phyloP scores from a whole-genome alignment of 257 asterid genomes.

The Rhazya stricta region DNA sequence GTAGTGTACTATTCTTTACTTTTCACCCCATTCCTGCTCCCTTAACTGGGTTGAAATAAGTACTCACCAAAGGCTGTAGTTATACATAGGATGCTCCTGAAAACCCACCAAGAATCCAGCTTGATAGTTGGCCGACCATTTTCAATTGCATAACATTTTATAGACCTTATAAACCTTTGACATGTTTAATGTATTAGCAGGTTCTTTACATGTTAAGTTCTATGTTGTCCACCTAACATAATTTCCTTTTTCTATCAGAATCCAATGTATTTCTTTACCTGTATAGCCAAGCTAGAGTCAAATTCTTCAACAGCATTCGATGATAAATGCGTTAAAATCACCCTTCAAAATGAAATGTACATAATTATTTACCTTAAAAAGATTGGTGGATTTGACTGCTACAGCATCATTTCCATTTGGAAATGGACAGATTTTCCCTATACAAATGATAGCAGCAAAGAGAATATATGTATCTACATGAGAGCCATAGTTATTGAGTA shows the following conservation, averaged over 20 bases:
- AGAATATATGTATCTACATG: no score
- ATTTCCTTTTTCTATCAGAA: not conserved
- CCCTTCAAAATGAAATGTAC: not conserved
- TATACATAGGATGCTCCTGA: conserved; percentile 8
- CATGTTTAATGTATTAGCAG: not conserved
- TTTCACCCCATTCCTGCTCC: not conserved
- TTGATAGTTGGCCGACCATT: conserved; percentile 17
- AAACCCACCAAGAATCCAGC: conserved; percentile 1
- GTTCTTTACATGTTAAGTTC: not conserved
- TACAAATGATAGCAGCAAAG: not conserved
- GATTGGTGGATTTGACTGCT: not conserved
- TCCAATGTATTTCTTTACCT: not conserved
- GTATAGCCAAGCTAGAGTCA: not conserved
- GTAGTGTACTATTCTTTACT: not conserved
- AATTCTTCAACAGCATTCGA: not conserved
- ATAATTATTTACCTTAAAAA: not conserved
- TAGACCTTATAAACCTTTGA: not conserved
- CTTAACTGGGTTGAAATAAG: not conserved
- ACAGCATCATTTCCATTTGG: not conserved
- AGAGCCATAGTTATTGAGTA: no score
- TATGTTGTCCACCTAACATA: conserved; percentile 2
- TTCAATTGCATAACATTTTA: not conserved
- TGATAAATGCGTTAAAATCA: not conserved
- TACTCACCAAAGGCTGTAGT: not conserved
- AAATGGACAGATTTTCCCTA: not conserved